phyloP scores from a whole-genome alignment of 2,329 filamentous ascomycete species.

The Cercospora sojina region DNA sequence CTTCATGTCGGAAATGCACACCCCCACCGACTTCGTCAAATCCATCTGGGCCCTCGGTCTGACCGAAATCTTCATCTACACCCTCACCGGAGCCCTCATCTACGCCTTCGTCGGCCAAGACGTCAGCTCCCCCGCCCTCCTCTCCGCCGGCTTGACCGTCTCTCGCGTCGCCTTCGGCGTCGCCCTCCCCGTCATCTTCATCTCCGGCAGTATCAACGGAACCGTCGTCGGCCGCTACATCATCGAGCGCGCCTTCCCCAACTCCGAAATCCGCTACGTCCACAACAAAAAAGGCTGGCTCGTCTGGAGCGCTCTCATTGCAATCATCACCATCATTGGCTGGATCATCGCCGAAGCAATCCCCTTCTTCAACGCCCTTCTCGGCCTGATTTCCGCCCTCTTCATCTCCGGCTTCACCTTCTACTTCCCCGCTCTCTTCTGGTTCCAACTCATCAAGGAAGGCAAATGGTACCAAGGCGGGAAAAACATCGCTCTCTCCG shows the following conservation, averaged over 20 bases:
- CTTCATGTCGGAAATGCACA: slow-evolving; percentile 65
- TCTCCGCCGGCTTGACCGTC: slow-evolving; percentile 57
- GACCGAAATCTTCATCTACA: slow-evolving; percentile 64
- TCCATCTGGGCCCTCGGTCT: slow-evolving; percentile 59
- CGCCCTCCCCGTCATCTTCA: slow-evolving; percentile 70
- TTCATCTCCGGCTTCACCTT: slow-evolving; percentile 66
- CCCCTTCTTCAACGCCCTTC: slow-evolving; percentile 67
- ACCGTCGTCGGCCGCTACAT: slow-evolving; percentile 54
- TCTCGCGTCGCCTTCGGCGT: slow-evolving; percentile 68
- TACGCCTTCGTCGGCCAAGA: slow-evolving; percentile 64
- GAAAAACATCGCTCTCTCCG: slow-evolving; percentile 47
- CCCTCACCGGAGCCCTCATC: slow-evolving; percentile 65
- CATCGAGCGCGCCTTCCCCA: slow-evolving; percentile 62
- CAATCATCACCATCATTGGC: slow-evolving; percentile 59
- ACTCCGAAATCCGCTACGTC: slow-evolving; percentile 51
- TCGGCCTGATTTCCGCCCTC: slow-evolving; percentile 63
- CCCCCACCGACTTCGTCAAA: slow-evolving; percentile 63
- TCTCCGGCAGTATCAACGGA: slow-evolving; percentile 71
- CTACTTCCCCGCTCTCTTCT: slow-evolving; percentile 42
- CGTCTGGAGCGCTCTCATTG: slow-evolving; percentile 61
- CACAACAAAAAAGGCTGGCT: slow-evolving; percentile 47
- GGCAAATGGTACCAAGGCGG: slow-evolving; percentile 50
- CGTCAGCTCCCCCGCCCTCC: slow-evolving; percentile 66
- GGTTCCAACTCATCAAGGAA: slow-evolving; percentile 48
- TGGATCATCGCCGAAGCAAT: slow-evolving; percentile 72